Base-by-base conservation (phyloP, 257 asterid genomes). In the Salvia rosmarinus region DNA sequence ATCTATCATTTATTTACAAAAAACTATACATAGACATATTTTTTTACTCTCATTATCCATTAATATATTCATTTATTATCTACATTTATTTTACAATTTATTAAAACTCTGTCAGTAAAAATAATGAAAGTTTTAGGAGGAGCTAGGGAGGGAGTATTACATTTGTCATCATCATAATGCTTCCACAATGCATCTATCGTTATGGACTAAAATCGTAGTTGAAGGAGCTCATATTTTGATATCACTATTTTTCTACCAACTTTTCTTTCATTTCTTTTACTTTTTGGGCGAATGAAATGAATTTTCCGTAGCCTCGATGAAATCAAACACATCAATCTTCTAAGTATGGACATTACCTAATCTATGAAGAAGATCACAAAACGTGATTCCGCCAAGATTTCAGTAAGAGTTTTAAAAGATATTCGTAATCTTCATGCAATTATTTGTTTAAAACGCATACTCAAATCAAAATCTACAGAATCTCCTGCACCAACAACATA, bases 401-500 rank as follows among this genome's bases (percentile, higher is more conserved):
- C 75, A 30, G 25, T 30, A 28, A 54, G 42, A 72, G 19, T 14
- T n/a, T 19, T 35, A 10, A 59, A 61, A 44, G 44, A 49, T 5
- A 3, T 4, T 17, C 72, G 19, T 30, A 40, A 25, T 10, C 47
- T 40, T 19, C 17, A 69, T 7, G 47, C 44, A 20, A 42, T 37
- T 44, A 6, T 21, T 5, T 39, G 51, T 6, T 64, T 21, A 56
- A 11, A 39, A 42, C 35, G n/a, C 10, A 39, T 3, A 68, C 28
- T 10, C 67, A 34, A 25, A 67, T 67, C 58, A 35, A 19, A 62
- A 25, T 35, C 32, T 5, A 44, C 34, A 62, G 4, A 56, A 12
- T 54, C 32, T 21, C 51, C 14, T n/a, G 20, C 56, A 44, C 34
- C 39, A 43, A 44, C 16, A 52, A 58, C 78, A 21, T 71, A 79